Evolutionary conservation across 2,329 filamentous ascomycete species (phyloP), one percentile per base, ranked within the genome.

Genomic region (Cyclaneusma minus): DNA sequence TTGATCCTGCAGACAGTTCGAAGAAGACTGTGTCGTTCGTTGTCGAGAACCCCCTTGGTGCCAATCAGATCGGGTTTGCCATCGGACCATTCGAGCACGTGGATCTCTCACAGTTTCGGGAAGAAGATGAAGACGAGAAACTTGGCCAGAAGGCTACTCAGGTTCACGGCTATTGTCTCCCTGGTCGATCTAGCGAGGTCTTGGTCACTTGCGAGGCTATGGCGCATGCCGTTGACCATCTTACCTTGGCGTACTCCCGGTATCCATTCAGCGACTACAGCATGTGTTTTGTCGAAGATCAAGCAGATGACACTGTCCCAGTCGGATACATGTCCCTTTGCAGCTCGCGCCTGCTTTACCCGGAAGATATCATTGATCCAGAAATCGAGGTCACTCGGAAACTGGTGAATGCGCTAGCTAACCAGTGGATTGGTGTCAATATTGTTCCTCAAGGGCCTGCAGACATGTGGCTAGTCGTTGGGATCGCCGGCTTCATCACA

Each of bases 191-290:
- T 12, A 74, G 84, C 15, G 83, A 93, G 51, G 71, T 94, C 13
- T 70, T 75, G 34, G 87, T 92, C 43, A 89, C 84, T 5, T 89
- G 84, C 40, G 74, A 79, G 40, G 79, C 87, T 7, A 65, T 94
- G 38, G 79, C 85, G 12, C 72, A 69, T 46, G 83, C 84, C 2
- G 74, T 93, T n/a, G 89, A 98, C 48, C 81, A 79, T 48, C 84
- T 95, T 44, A 82, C 81, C 4, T 69, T 87, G 35, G 80, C 74
- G 4, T 95, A 87, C 47, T 83, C 84, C 14, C 76, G 79, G 13
- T 98, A 92, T 47, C 85, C 89, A 0, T 95, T 89, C 47, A 69
- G 80, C 15, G 84, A 79, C 44, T 95, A 91, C 60, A 92, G 92
- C 44, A 56, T 95, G 29, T 85, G 82, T 39, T 98, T 98, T 41